phyloP scores from a whole-genome alignment of 2,329 filamentous ascomycete genomes.

The Penicillium carneum region DNA sequence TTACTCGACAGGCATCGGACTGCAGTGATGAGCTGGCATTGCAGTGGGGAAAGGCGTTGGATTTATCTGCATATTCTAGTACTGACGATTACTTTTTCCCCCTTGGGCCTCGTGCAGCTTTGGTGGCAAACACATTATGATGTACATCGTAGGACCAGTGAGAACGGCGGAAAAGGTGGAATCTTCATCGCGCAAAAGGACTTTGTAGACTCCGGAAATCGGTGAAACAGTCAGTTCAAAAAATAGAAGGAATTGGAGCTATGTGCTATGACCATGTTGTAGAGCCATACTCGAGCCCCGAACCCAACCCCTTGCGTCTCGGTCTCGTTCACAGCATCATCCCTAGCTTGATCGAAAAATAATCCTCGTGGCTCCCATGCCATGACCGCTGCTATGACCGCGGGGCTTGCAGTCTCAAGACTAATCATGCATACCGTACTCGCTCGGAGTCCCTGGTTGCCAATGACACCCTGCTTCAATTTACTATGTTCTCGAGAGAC shows the following conservation, averaged over 20 bases:
- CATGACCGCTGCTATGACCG: slow-evolving; percentile 19
- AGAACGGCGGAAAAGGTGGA: slow-evolving; percentile 2
- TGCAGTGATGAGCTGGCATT: slow-evolving; percentile 79
- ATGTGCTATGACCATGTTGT: slow-evolving; percentile 17
- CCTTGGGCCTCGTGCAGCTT: slow-evolving; percentile 34
- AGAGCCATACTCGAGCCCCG: slow-evolving; percentile 11
- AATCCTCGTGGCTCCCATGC: slow-evolving; percentile 27
- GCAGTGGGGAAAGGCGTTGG: slow-evolving; percentile 47
- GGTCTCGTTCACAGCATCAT: slow-evolving; percentile 12
- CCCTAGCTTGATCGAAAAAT: neutral
- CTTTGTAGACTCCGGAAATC: neutral
- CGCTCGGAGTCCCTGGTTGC: slow-evolving; percentile 14
- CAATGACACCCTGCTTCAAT: slow-evolving; percentile 6
- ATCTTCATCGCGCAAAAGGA: neutral
- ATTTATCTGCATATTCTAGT: slow-evolving; percentile 24
- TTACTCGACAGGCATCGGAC: slow-evolving; percentile 59
- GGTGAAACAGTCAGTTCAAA: slow-evolving; percentile 2
- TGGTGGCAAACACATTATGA: slow-evolving; percentile 17
- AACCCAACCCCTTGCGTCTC: slow-evolving; percentile 26
- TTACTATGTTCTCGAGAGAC: neutral
- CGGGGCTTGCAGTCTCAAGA: slow-evolving; percentile 16
- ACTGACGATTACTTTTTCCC: slow-evolving; percentile 26
- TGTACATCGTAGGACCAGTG: neutral
- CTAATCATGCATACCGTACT: slow-evolving; percentile 17
- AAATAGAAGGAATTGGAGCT: neutral